phyloP scores from a whole-genome alignment of 257 asterid genomes.

The Sherardia arvensis region DNA sequence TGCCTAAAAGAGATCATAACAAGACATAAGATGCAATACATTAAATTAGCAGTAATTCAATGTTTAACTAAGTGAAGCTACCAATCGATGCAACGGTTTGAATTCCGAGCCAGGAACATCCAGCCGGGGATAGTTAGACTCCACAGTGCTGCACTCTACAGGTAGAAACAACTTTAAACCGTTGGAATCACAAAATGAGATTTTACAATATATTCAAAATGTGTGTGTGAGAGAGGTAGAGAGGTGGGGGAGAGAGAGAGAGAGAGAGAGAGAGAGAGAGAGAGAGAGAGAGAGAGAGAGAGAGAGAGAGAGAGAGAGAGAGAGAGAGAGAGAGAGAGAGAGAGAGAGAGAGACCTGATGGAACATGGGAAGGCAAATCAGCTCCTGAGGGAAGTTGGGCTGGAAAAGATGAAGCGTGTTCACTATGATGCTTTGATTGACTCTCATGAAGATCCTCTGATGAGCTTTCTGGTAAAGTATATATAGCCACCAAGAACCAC shows the following conservation, averaged over 20 bases:
- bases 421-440: slow-evolving; percentile 46
- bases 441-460: slow-evolving; percentile 47
- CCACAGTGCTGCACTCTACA: slow-evolving; percentile 64
- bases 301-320: too few relatives aligned
- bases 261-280: too few relatives aligned
- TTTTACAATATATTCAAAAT: background rate
- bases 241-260: too few relatives aligned
- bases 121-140: slow-evolving; percentile 65
- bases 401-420: slow-evolving; percentile 60
- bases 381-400: slow-evolving; percentile 91
- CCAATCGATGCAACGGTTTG: slow-evolving; percentile 57
- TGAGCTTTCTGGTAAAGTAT: slow-evolving; percentile 38
- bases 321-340: too few relatives aligned
- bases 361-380: slow-evolving; percentile 64
- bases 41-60: background rate
- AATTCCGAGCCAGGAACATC: slow-evolving; percentile 66
- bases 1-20: slow-evolving; percentile 35
- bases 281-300: too few relatives aligned
- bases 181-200: background rate
- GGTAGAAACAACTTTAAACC: slow-evolving; percentile 5
- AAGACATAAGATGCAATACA: background rate
- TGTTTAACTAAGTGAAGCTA: slow-evolving; percentile 13
- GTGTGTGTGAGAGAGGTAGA: too few relatives aligned
- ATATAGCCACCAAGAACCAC: slow-evolving; percentile 12
- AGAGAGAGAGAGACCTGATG: slow-evolving; percentile 63